phyloP scores from a whole-genome alignment of 2,329 filamentous ascomycete species.

The Beauveria sp. region DNA sequence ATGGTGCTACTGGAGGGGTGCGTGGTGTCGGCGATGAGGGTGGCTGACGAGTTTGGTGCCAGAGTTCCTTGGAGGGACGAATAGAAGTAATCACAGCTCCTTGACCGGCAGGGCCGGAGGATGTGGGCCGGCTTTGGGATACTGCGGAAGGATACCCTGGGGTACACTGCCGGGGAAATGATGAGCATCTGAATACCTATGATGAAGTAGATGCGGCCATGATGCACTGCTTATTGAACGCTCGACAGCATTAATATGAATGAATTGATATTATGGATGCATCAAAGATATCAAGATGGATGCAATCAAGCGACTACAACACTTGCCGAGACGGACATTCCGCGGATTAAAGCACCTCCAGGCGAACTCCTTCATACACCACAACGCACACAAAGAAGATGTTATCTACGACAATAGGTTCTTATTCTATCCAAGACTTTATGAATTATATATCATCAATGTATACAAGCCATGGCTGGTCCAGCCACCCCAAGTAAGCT shows the following conservation, averaged over 20 bases:
- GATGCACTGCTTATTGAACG: too few species aligned
- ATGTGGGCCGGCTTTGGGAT: background rate
- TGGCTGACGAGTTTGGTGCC: conserved; percentile 46
- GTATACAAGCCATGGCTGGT: background rate
- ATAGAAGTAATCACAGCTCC: background rate
- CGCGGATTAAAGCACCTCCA: conserved; percentile 29
- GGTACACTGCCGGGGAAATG: background rate
- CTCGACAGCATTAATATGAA: too few species aligned
- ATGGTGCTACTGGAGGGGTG: conserved; percentile 57
- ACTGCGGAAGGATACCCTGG: background rate
- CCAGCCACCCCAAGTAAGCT: background rate
- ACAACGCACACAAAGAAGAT: background rate
- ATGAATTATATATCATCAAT: too few species aligned
- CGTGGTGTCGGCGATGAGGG: conserved; percentile 48
- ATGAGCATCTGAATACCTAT: background rate
- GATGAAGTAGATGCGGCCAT: too few species aligned
- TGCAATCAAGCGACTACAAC: too few species aligned
- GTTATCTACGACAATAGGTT: background rate
- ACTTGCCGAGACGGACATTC: conserved; percentile 20
- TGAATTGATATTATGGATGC: too few species aligned
- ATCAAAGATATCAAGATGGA: too few species aligned
- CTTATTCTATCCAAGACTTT: too few species aligned
- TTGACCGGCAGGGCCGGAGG: background rate
- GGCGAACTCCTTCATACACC: conserved; percentile 26
- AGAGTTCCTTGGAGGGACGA: conserved; percentile 27